These are phyloP conservation scores for Nothomitra cinnamomea DNA, from an alignment of 2,329 filamentous ascomycete genomes.

Conservation along the genomic window DNA sequence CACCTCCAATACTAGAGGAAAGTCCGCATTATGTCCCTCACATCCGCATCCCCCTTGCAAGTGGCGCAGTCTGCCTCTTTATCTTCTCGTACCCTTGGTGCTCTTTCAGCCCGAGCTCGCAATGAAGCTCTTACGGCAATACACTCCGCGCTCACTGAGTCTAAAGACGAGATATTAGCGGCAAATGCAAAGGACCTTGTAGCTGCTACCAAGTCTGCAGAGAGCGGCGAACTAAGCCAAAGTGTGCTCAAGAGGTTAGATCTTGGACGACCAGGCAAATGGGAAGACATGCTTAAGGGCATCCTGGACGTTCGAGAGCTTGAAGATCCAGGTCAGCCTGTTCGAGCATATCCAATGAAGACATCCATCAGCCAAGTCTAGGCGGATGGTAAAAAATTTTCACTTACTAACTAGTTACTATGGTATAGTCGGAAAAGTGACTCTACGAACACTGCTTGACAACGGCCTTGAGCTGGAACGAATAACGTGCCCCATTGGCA, in stretches of 20 bases:
- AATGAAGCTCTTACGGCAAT: conserved; percentile 77
- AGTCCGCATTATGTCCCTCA: conserved; percentile 56
- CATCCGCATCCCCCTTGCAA: conserved; percentile 62
- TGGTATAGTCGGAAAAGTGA: conserved; percentile 58
- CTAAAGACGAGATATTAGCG: conserved; percentile 60
- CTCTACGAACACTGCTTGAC: conserved; percentile 70
- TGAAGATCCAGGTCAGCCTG: conserved; percentile 60
- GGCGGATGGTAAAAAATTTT: background rate
- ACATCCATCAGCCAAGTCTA: background rate
- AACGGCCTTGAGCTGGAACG: conserved; percentile 72
- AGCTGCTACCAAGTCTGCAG: conserved; percentile 53
- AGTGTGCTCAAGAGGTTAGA: conserved; percentile 82
- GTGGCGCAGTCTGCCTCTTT: conserved; percentile 63
- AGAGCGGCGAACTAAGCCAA: conserved; percentile 57
- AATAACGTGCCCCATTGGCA: conserved; percentile 85
- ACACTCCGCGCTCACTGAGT: conserved; percentile 53
- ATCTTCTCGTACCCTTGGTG: conserved; percentile 69
- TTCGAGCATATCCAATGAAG: background rate
- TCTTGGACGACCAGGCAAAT: conserved; percentile 73
- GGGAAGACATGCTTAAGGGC: conserved; percentile 92
- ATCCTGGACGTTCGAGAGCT: conserved; percentile 76
- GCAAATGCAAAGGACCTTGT: conserved; percentile 77
- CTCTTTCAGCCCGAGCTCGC: conserved; percentile 55
- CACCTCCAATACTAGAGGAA: no score
- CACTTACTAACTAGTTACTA: background rate